Evolutionary conservation across 2,329 filamentous ascomycete genomes (phyloP).

Genomic region (Dendrostoma leiphaemia): DNA sequence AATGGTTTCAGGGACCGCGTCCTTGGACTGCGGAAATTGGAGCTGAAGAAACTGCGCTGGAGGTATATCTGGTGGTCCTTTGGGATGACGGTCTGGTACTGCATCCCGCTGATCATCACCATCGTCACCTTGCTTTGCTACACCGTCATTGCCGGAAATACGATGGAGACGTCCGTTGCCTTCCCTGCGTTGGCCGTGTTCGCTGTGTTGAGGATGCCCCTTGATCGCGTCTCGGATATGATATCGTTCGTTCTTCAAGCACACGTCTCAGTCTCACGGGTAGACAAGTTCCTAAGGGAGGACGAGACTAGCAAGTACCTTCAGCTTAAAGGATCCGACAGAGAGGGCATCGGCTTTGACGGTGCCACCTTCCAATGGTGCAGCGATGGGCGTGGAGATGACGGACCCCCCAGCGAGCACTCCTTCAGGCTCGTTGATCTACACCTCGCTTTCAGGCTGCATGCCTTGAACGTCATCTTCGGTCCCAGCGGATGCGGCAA

Average conservation of each 20-base stretch:
- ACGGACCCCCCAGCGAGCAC: conserved; percentile 67
- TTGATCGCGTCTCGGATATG: conserved; percentile 98
- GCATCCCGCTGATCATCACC: conserved; percentile 89
- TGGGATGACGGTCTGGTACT: conserved; percentile 95
- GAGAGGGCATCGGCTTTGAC: conserved; percentile 80
- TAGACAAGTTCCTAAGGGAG: conserved; percentile 89
- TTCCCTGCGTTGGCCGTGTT: conserved; percentile 97
- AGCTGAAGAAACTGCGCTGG: conserved; percentile 74
- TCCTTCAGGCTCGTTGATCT: conserved; percentile 83
- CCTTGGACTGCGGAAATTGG: conserved; percentile 78
- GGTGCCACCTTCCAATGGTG: conserved; percentile 90
- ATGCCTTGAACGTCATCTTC: conserved; percentile 86
- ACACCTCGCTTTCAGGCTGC: conserved; percentile 77
- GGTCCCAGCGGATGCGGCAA: conserved; percentile 94
- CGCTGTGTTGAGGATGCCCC: conserved; percentile 84
- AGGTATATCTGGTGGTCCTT: conserved; percentile 89
- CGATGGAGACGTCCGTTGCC: conserved; percentile 84
- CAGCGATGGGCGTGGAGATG: conserved; percentile 55
- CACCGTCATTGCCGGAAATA: conserved; percentile 84
- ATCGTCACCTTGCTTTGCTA: conserved; percentile 95
- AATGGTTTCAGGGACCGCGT: conserved; percentile 83
- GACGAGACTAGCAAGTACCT: conserved; percentile 95
- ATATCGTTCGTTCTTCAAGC: conserved; percentile 96
- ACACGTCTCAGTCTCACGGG: conserved; percentile 93
- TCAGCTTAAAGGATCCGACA: conserved; percentile 71